Evolutionary conservation across 495 filamentous ascomycete species (phyloP), one percentile per base, ranked within the genome.

Genomic region (Pseudoneurospora amorphoporcata): DNA sequence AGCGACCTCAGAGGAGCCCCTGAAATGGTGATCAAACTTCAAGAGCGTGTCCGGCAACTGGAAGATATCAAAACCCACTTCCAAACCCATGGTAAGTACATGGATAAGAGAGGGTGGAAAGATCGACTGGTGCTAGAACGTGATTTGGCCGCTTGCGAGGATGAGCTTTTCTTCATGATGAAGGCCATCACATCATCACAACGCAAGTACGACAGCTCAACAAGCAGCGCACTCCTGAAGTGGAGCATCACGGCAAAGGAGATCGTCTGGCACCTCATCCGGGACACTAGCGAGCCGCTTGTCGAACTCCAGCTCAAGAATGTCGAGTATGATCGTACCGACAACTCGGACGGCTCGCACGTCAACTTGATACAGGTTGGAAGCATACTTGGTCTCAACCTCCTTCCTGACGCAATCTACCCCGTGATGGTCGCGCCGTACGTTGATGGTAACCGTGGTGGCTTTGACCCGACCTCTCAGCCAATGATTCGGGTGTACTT

Each of bases 91-190:
- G 92, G 93, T 19, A 92, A 90, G 75, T 92, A 92, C 71, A 82
- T 99, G 58, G 96, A 98, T 77, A 90, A 90, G 75, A 89, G 92
- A 77, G 94, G 94, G 12, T 98, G 95, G 95, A 88, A 95, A 74
- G 94, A 97, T 79, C 88, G 94, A 40, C 82, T 97, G 74, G 79
- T 88, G 8, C 87, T 99, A 35, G 95, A 98, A 76, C 90, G 92
- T 53, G 95, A 99, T 77, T 84, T 99, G 70, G 87, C 92, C 19
- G 88, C 87, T 68, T 98, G 92, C 77, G 96, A 98, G 78, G 96
- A 99, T 77, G 96, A 99, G 81, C 83, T 99, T 41, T 99, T 99
- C 84, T 99, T 99, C 84, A 91, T 98, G 87, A 98, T 98, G 96
- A 98, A 99, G 76, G 95, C 95, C 29, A 98, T 99, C 81, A 99